Percentiles rank a stretch among this genome's conserved stretches.
These are phyloP conservation scores for Schwanniomyces pseudopolymorphus DNA, from an alignment of 805 yeast species.

Conservation along the genomic window DNA sequence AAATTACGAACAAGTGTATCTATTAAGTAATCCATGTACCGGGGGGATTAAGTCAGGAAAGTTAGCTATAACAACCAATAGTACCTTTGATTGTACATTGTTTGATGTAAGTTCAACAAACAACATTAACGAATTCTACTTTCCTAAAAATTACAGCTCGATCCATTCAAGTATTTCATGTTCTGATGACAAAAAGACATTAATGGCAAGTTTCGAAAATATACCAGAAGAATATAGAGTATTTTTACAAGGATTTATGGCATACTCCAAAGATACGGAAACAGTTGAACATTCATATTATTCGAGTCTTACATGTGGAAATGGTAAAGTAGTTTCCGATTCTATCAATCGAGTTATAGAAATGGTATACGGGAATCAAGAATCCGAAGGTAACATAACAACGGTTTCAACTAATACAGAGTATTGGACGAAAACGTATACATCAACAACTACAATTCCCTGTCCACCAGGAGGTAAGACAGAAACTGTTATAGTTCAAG, in stretches of 20 bases:
- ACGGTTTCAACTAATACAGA: conserved; percentile 2
- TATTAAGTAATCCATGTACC: conserved; percentile 13
- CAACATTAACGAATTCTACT: conserved; percentile 12
- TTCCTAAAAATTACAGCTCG: conserved; percentile 10
- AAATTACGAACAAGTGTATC: conserved; percentile 11
- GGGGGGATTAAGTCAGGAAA: conserved; percentile 12
- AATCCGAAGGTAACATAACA: conserved; percentile 1
- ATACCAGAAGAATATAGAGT: conserved; percentile 12
- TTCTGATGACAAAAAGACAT: conserved; percentile 2
- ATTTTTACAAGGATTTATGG: conserved; percentile 13
- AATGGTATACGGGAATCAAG: conserved; percentile 6
- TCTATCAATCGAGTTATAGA: conserved; percentile 4
- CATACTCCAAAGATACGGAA: conserved; percentile 4
- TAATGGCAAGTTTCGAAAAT: conserved; percentile 5
- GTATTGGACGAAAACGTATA: conserved; percentile 3
- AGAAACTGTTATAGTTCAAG: conserved; percentile 3
- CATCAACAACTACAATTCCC: conserved; percentile 1
- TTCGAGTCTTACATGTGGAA: conserved; percentile 9
- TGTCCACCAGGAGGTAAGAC: conserved; percentile 3
- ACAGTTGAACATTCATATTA: conserved; percentile 9
- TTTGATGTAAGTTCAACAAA: conserved; percentile 9
- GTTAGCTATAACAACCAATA: conserved; percentile 10
- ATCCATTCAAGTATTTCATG: conserved; percentile 2
- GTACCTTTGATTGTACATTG: conserved; percentile 11
- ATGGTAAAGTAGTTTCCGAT: conserved; percentile 7